phyloP scores from a whole-genome alignment of 495 filamentous ascomycete species.

The Hypomontagnella monticulosa region DNA sequence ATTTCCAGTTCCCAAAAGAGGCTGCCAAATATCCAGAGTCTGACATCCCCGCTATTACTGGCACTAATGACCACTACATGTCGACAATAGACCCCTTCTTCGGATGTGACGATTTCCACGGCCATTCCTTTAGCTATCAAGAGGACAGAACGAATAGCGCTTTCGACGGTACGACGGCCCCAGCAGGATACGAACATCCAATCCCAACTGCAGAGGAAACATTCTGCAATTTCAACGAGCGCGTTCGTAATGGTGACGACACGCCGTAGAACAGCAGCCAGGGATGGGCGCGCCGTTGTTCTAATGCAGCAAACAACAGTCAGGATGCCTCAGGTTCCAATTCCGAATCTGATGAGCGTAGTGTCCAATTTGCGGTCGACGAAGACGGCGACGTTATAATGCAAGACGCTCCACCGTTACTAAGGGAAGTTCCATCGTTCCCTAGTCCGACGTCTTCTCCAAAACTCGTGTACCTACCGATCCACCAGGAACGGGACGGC shows the following conservation, averaged over 20 bases:
- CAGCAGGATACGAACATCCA: neutral
- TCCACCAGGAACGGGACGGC: conserved; percentile 1
- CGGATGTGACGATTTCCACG: neutral
- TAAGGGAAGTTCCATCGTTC: neutral
- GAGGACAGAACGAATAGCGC: neutral
- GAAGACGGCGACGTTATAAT: conserved; percentile 31
- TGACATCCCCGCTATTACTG: conserved; percentile 16
- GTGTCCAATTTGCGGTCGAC: neutral
- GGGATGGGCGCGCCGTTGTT: neutral
- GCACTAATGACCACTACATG: neutral
- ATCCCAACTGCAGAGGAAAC: conserved; percentile 15
- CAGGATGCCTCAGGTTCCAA: neutral
- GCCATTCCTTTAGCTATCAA: neutral
- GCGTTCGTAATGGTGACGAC: neutral
- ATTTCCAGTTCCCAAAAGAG: conserved; percentile 33
- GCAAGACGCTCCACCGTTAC: conserved; percentile 11
- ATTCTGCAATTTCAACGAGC: conserved; percentile 8
- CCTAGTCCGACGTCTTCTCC: neutral
- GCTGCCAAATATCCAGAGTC: conserved; percentile 25
- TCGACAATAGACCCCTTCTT: neutral
- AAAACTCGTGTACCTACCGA: conserved; percentile 21
- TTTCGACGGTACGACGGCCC: neutral
- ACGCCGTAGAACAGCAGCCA: neutral
- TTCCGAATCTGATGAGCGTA: conserved; percentile 13
- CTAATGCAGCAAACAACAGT: neutral